phyloP scores from a whole-genome alignment of 1,284 basidiomycete genomes.

The Cryptococcus sp. region DNA sequence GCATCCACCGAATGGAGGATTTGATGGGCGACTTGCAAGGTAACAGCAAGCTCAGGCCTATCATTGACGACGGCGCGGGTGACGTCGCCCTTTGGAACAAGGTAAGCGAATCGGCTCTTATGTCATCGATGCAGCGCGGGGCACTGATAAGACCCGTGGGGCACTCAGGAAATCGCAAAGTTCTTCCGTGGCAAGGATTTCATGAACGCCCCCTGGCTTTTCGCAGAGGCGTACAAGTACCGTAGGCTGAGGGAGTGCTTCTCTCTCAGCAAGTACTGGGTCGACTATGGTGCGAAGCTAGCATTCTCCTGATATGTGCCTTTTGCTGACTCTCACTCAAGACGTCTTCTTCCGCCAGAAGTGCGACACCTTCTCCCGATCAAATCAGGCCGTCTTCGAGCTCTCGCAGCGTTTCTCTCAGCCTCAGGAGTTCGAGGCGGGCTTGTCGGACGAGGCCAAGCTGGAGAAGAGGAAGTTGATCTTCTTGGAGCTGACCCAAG shows the following conservation, averaged over 20 bases:
- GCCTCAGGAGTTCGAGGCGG: slow-evolving; percentile 68
- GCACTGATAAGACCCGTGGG: too few relatives aligned
- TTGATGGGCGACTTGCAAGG: slow-evolving; percentile 79
- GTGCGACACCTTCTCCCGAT: slow-evolving; percentile 95
- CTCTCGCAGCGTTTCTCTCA: slow-evolving; percentile 89
- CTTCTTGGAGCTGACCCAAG: slow-evolving; percentile 93
- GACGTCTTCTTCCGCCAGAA: slow-evolving; percentile 83
- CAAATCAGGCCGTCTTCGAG: slow-evolving; percentile 89
- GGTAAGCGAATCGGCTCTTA: slow-evolving; percentile 40
- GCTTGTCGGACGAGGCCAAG: slow-evolving; percentile 62
- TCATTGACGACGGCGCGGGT: slow-evolving; percentile 88
- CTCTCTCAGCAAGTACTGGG: slow-evolving; percentile 88
- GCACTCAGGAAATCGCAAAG: slow-evolving; percentile 70
- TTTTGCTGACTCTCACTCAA: slow-evolving; percentile 4
- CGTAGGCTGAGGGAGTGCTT: slow-evolving; percentile 94
- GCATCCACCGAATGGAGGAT: slow-evolving; percentile 81
- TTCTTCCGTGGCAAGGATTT: slow-evolving; percentile 96
- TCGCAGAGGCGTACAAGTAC: slow-evolving; percentile 98
- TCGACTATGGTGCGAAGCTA: slow-evolving; percentile 65
- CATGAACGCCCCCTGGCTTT: slow-evolving; percentile 92
- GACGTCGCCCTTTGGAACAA: slow-evolving; percentile 98
- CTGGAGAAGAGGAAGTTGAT: slow-evolving; percentile 79
- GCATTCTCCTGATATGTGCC: neutral
- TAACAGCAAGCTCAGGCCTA: slow-evolving; percentile 77
- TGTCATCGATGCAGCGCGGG: too few relatives aligned